These are phyloP conservation scores for Aulographum hederae DNA, from an alignment of 2,329 filamentous ascomycete species.

Conservation along the genomic window DNA sequence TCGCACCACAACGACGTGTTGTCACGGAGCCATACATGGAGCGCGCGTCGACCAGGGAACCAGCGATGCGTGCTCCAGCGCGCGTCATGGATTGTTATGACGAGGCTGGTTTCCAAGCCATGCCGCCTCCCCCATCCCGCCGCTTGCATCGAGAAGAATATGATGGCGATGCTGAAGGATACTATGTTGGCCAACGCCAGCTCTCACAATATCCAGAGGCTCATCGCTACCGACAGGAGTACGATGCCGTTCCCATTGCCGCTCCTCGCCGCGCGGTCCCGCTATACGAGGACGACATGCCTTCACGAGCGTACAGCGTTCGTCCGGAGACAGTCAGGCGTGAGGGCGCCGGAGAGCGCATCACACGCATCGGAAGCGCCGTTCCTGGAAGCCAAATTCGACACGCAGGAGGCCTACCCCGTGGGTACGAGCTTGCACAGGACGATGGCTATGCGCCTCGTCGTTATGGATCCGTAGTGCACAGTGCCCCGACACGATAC, in stretches of 20 bases:
- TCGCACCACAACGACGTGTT: background rate
- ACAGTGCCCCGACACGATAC: too few species aligned
- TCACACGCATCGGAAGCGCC: background rate
- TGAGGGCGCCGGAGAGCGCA: background rate
- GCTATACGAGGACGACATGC: slow-evolving; percentile 24
- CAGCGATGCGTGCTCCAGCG: slow-evolving; percentile 25
- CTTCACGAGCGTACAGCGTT: slow-evolving; percentile 16
- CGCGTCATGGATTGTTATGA: slow-evolving; percentile 64
- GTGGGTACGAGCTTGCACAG: background rate
- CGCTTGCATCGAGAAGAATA: background rate
- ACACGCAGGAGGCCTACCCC: background rate
- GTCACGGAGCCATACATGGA: too few species aligned
- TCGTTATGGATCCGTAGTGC: too few species aligned
- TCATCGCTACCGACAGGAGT: background rate
- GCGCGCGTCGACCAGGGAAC: background rate
- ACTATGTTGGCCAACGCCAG: background rate
- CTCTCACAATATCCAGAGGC: background rate
- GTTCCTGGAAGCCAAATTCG: background rate
- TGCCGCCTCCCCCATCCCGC: slow-evolving; percentile 16
- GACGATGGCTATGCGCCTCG: background rate
- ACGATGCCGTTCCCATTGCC: slow-evolving; percentile 15
- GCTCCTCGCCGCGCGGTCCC: slow-evolving; percentile 32
- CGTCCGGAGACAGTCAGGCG: background rate
- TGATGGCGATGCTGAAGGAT: background rate
- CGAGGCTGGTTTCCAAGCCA: slow-evolving; percentile 60